Base-by-base conservation (phyloP, 2,329 filamentous ascomycete genomes). In the Pezicula radicicola region DNA sequence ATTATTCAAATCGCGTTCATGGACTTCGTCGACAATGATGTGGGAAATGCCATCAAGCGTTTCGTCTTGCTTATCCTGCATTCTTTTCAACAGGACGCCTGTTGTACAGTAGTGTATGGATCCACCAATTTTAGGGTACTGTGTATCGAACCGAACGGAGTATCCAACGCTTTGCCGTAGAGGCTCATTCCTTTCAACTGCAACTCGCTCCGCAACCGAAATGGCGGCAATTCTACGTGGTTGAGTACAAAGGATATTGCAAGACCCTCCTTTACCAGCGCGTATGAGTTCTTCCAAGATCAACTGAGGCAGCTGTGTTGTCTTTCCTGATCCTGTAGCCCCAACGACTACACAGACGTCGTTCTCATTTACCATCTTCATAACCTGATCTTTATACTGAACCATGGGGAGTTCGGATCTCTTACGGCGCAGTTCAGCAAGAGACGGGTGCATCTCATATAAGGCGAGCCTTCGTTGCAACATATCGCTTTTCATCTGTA, bases 271-370 rank as follows among this genome's bases (percentile, higher is more conserved):
- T 10, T 93, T 75, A 8, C 85, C 83, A 41, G 80, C 78, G 55
- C 79, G 77, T 59, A 96, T 96, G 54, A 96, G 75, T 62, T 96
- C 88, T 63, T 97, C 93, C 1, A 97, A 76, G 43, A 99, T 79
- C 68, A 97, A 97, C 68, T 97, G 94, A 35, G 97, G 90, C 2
- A 91, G 92, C 69, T 99, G 94, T 1, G 93, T 97, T 48, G 89
- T 96, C 70, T 97, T 97, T 66, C 93, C 93, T 27, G 89, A 95
- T 47, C 93, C 93, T 2, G 93, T 97, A 71, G 97, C 92, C 57
- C 93, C 93, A 37, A 91, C 93, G 60, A 97, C 91, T 63, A 99
- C 96, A 2, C 90, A 95, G 50, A 97, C 90, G 67, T 95, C 85
- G 62, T 92, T 84, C 3, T 78, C 73, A 30, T 79, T 78, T 47